These are phyloP conservation scores for Cyphellophora europaea DNA, from an alignment of 2,329 filamentous ascomycete genomes.

Conservation along the genomic window DNA sequence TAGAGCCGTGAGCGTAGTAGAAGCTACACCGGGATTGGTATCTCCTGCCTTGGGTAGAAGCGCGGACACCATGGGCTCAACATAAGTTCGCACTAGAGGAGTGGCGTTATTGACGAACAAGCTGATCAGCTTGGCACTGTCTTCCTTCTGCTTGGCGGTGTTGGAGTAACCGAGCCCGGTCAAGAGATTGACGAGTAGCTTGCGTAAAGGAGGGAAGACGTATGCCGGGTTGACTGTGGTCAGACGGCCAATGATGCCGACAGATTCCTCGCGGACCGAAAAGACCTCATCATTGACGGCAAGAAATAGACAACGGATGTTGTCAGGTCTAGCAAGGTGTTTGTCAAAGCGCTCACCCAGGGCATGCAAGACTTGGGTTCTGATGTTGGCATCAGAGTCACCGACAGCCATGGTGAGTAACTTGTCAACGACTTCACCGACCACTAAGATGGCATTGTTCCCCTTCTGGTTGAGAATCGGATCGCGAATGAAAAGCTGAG, in stretches of 20 bases:
- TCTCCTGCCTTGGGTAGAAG: slow-evolving; percentile 90
- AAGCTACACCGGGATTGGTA: slow-evolving; percentile 74
- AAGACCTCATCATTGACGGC: slow-evolving; percentile 94
- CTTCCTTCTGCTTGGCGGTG: slow-evolving; percentile 87
- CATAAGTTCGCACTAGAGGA: slow-evolving; percentile 87
- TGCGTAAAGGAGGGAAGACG: slow-evolving; percentile 89
- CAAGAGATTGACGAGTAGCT: slow-evolving; percentile 89
- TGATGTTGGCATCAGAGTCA: slow-evolving; percentile 80
- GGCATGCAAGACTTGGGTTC: slow-evolving; percentile 77
- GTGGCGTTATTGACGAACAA: slow-evolving; percentile 89
- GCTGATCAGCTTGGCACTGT: slow-evolving; percentile 87
- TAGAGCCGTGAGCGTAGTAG: slow-evolving; percentile 89
- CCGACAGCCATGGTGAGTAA: slow-evolving; percentile 90
- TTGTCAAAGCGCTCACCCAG: slow-evolving; percentile 91
- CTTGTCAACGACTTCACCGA: slow-evolving; percentile 95
- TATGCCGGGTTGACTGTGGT: slow-evolving; percentile 91
- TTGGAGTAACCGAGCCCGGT: slow-evolving; percentile 96
- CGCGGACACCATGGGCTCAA: slow-evolving; percentile 90
- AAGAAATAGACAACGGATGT: slow-evolving; percentile 89
- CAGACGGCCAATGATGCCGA: slow-evolving; percentile 89
- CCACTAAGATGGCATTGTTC: slow-evolving; percentile 91
- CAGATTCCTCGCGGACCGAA: slow-evolving; percentile 83
- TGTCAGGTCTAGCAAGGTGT: slow-evolving; percentile 94
- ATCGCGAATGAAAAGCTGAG: slow-evolving; percentile 92
- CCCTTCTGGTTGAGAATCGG: slow-evolving; percentile 98